A percentile compares a stretch with the other conserved stretches of the same genome.
phyloP scores from a whole-genome alignment of 2,329 filamentous ascomycete genomes.

The Phyllosticta ampelicida region DNA sequence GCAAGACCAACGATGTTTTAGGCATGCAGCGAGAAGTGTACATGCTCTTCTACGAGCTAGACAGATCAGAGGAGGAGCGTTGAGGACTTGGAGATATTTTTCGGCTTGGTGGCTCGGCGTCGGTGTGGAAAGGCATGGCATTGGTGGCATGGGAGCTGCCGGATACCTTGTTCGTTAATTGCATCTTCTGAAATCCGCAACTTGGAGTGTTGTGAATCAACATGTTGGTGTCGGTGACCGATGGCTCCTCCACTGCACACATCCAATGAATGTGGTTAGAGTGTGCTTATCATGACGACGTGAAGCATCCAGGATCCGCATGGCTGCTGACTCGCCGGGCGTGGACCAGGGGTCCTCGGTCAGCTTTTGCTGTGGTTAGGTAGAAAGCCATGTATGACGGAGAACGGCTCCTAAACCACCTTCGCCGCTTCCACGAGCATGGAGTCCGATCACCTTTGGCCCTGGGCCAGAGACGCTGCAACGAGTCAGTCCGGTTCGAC shows the following conservation, averaged over 20 bases:
- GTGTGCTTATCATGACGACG: background rate
- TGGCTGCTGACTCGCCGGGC: background rate
- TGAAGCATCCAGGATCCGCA: background rate
- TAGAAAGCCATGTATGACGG: background rate
- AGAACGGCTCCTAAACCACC: background rate
- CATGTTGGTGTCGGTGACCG: background rate
- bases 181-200: background rate
- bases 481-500: background rate
- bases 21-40: constrained; percentile 95
- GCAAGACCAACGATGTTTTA: constrained; percentile 82
- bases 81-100: background rate
- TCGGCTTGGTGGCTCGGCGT: background rate
- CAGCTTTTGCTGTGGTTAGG: background rate
- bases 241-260: background rate
- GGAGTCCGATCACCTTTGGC: background rate
- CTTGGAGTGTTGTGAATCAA: background rate
- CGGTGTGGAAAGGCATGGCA: background rate
- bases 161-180: background rate
- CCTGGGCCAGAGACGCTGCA: background rate
- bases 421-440: background rate
- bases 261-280: background rate
- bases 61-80: constrained; percentile 25
- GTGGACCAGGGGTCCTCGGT: background rate
- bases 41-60: constrained; percentile 87
- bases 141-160: background rate